phyloP scores from a whole-genome alignment of 2,329 filamentous ascomycete genomes.

The Phoma sp. region DNA sequence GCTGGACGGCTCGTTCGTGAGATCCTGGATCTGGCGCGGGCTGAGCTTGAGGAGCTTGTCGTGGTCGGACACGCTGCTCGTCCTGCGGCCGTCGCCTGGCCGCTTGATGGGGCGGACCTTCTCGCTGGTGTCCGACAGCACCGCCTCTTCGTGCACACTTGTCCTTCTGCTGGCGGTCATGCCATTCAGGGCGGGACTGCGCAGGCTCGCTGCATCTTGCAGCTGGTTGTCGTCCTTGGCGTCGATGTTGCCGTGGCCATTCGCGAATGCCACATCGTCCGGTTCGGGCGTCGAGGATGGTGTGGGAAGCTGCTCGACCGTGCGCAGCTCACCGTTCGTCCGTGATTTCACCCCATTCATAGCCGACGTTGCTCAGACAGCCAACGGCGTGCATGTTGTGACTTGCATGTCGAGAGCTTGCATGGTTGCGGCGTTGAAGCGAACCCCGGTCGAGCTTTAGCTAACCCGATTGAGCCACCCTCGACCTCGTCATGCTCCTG shows the following conservation, averaged over 20 bases:
- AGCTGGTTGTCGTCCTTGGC: conserved; percentile 13
- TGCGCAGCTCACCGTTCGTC: conserved; percentile 25
- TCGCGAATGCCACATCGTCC: conserved; percentile 29
- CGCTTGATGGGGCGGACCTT: conserved; percentile 42
- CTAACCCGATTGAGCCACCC: too few species aligned
- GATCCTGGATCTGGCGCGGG: conserved; percentile 61
- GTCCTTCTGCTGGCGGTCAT: conserved; percentile 27
- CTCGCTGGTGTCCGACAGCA: conserved; percentile 44
- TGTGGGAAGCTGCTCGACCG: conserved; percentile 38
- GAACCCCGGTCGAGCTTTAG: conserved; percentile 18
- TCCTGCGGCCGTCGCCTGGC: conserved; percentile 44
- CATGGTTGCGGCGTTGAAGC: background rate
- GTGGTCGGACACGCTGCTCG: conserved; percentile 47
- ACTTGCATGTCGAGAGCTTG: conserved; percentile 4
- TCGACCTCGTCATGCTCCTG: too few species aligned
- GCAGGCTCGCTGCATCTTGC: conserved; percentile 21
- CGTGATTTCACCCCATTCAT: conserved; percentile 42
- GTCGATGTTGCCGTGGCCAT: conserved; percentile 16
- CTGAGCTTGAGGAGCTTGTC: conserved; percentile 61
- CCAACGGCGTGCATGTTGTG: conserved; percentile 26
- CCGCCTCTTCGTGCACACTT: conserved; percentile 40
- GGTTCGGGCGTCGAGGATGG: conserved; percentile 37
- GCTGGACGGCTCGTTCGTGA: conserved; percentile 62
- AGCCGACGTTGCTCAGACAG: conserved; percentile 22
- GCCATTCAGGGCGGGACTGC: conserved; percentile 21